A percentile compares a stretch with the other conserved stretches of the same genome.
These are phyloP conservation scores for Exophiala sp. DNA, from an alignment of 2,329 filamentous ascomycete species.

Conservation along the genomic window DNA sequence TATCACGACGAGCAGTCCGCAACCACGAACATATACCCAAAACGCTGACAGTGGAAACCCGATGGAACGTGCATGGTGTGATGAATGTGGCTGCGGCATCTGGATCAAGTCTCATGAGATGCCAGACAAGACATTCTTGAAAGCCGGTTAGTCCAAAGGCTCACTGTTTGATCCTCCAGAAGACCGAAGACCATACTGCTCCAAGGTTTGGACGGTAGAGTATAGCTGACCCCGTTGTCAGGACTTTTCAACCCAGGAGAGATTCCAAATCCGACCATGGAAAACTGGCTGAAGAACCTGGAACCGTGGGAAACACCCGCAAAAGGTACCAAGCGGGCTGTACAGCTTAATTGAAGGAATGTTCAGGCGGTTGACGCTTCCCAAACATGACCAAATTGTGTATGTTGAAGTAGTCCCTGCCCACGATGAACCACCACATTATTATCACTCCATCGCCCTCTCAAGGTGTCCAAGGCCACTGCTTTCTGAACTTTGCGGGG, in stretches of 20 bases:
- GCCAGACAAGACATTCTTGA: constrained; percentile 9
- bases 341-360: constrained; percentile 1
- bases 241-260: constrained; percentile 12
- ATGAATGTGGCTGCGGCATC: constrained; percentile 13
- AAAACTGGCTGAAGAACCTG: constrained; percentile 13
- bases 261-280: constrained; percentile 12
- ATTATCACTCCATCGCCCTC: no score
- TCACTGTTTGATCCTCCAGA: no score
- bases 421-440: no score
- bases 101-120: constrained; percentile 5
- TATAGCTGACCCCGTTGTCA: background rate
- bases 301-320: constrained; percentile 11
- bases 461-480: background rate
- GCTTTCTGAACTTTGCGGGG: background rate
- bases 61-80: constrained; percentile 13
- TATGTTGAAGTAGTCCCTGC: no score
- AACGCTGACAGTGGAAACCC: constrained; percentile 3
- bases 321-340: constrained; percentile 9
- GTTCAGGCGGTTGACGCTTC: background rate
- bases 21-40: constrained; percentile 3
- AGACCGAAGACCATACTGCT: background rate
- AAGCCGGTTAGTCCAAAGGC: constrained; percentile 2
- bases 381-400: no score
- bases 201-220: background rate
- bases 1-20: constrained; percentile 1